Evolutionary conservation across 208 protist genomes (phyloP).

Genomic region (Trypanosoma brucei): DNA sequence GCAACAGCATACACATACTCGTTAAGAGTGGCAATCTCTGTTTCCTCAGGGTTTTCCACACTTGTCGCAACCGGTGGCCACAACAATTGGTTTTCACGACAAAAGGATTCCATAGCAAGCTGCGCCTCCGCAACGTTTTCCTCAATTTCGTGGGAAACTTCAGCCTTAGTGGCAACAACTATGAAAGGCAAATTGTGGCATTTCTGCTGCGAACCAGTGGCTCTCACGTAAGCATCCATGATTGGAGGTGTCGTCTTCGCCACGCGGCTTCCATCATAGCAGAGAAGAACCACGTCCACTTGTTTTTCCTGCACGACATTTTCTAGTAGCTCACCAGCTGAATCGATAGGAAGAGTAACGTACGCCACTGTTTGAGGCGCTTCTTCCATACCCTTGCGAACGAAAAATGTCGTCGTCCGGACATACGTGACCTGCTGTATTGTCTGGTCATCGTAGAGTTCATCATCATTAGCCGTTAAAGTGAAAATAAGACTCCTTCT

Average conservation of each 20-base stretch:
- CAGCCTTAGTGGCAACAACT: constrained; percentile 80
- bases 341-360: constrained; percentile 37
- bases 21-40: constrained; percentile 51
- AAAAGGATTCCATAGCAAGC: constrained; percentile 33
- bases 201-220: constrained; percentile 17
- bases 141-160: constrained; percentile 20
- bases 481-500: constrained; percentile 46
- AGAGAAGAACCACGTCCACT: constrained; percentile 80
- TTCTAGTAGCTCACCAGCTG: constrained; percentile 32
- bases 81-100: constrained; percentile 47
- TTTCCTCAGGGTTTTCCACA: constrained; percentile 43
- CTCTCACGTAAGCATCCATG: constrained; percentile 37
- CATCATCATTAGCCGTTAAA: constrained; percentile 28
- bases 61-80: constrained; percentile 82
- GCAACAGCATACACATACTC: constrained; percentile 77
- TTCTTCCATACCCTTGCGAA: constrained; percentile 29
- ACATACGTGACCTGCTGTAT: constrained; percentile 25
- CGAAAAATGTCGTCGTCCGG: constrained; percentile 57
- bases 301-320: constrained; percentile 44
- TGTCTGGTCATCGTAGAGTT: constrained; percentile 16
- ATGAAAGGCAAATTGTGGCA: constrained; percentile 58
- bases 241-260: constrained; percentile 31
- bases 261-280: constrained; percentile 57
- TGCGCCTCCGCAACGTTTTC: background rate
- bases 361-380: constrained; percentile 66